These are phyloP conservation scores for Lycium ferocissimum DNA, from an alignment of 257 asterid genomes.

Conservation along the genomic window DNA sequence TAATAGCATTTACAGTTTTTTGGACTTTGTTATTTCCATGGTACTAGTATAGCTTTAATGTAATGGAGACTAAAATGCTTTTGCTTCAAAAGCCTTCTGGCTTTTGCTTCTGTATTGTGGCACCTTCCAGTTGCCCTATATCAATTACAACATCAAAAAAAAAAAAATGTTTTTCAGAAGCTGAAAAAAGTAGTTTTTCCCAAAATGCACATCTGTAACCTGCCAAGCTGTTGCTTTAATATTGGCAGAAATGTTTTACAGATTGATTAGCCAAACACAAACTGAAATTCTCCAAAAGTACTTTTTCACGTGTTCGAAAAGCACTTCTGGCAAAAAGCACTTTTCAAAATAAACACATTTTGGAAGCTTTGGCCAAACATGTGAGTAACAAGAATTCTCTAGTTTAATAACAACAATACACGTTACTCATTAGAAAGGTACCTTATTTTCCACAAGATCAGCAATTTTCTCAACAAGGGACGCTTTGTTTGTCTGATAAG, in stretches of 20 bases:
- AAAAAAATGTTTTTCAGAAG: neutral
- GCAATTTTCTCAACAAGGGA: slow-evolving; percentile 96
- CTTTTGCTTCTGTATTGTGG: too few relatives aligned
- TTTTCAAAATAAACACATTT: neutral
- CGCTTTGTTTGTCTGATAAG: slow-evolving; percentile 97
- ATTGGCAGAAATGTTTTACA: neutral
- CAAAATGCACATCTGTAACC: neutral
- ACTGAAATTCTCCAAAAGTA: neutral
- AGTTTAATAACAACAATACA: slow-evolving; percentile 1
- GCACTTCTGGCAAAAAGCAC: neutral
- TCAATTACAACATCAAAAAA: too few relatives aligned
- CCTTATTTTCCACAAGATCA: slow-evolving; percentile 94
- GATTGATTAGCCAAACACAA: neutral
- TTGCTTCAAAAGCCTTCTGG: too few relatives aligned
- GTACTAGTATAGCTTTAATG: too few relatives aligned
- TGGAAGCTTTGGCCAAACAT: neutral
- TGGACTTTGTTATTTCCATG: too few relatives aligned
- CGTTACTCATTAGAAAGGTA: slow-evolving; percentile 37
- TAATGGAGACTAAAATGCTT: too few relatives aligned
- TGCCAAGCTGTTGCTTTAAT: neutral
- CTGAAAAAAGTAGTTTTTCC: neutral
- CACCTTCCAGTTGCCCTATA: too few relatives aligned
- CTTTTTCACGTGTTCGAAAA: neutral
- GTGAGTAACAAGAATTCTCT: neutral
- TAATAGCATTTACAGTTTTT: too few relatives aligned